Evolutionary conservation across 768 basidiomycete genomes (phyloP), one percentile per base, ranked within the genome.

Genomic region (Termitomyces sp.): DNA sequence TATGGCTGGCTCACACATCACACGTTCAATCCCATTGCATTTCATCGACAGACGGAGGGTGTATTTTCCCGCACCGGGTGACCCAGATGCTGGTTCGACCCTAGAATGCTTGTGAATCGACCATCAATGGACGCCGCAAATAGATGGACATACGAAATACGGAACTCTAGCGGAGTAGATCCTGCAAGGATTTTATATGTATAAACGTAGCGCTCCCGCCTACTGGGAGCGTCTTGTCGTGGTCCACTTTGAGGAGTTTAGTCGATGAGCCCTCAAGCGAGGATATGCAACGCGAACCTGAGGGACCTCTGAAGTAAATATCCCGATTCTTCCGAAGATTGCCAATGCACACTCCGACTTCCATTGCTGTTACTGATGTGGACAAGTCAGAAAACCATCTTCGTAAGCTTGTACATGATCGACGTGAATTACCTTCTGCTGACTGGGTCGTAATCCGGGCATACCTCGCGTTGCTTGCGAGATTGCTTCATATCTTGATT

Each of bases 31-130:
- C 7, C 79, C 76, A 61, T 84, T 81, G 23, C 76, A 71, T 70
- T 81, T 82, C 65, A 85, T 69, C 16, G 82, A 79, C 7, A 88
- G 71, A 28, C 77, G 77, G 56, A 88, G 82, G 9, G 73, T 75
- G 66, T 81, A 86, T 61, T 79, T 78, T 30, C 79, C 80, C 5
- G 74, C 66, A 30, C 67, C 65, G n/a, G 79, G 72, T 58, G 61
- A 71, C 12, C 77, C 77, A 33, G 72, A 70, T 52, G 68, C 66
- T 6, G 80, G 77, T 66, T 82, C 79, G 48, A 81, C 81, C 12
- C 81, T 82, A 58, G 41, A n/a, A 32, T 43, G 32, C 44, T 13
- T 55, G 44, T 64, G 47, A 48, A 16, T 5, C 55, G 55, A 38
- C 23, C 23, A 13, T n/a, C 46, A 48, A 4, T 32, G 35, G 32